Conservation (phyloP, 148 eudicot genomes). For the Tetragonia tetragonoides region DNA sequence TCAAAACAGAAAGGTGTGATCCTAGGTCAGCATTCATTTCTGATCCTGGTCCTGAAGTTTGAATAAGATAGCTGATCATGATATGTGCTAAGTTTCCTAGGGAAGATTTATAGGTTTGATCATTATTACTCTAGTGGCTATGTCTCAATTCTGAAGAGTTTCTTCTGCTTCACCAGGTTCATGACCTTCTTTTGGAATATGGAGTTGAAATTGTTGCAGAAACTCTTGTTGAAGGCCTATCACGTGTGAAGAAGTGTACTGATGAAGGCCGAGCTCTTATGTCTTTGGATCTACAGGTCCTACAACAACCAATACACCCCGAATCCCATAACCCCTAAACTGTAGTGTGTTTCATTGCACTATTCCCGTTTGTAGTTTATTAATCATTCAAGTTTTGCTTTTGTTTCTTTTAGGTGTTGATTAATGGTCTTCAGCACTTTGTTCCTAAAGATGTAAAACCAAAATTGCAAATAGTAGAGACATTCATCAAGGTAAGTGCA, state of each 20-base stretch:
- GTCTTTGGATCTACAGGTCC: slow-evolving; percentile 96
- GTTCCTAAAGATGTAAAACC: slow-evolving; percentile 70
- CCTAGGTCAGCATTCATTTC: background rate
- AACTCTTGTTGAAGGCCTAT: slow-evolving; percentile 82
- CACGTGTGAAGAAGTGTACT: slow-evolving; percentile 84
- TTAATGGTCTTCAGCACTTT: slow-evolving; percentile 88
- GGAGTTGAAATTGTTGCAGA: slow-evolving; percentile 90
- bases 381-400: background rate
- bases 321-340: background rate
- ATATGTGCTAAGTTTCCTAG: background rate
- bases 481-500: slow-evolving; percentile 72
- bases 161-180: slow-evolving; percentile 45
- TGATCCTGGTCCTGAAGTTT: background rate
- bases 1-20: background rate
- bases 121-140: background rate
- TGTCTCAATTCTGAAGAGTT: background rate
- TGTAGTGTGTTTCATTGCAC: background rate
- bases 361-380: slow-evolving; percentile 2
- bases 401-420: slow-evolving; percentile 60
- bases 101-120: background rate
- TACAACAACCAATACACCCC: background rate
- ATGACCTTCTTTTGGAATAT: slow-evolving; percentile 72
- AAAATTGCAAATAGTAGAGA: slow-evolving; percentile 75
- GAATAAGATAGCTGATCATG: background rate
- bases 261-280: slow-evolving; percentile 98